Conservation (phyloP, 2,329 filamentous ascomycete genomes). For the Pseudogymnoascus sp. region DNA sequence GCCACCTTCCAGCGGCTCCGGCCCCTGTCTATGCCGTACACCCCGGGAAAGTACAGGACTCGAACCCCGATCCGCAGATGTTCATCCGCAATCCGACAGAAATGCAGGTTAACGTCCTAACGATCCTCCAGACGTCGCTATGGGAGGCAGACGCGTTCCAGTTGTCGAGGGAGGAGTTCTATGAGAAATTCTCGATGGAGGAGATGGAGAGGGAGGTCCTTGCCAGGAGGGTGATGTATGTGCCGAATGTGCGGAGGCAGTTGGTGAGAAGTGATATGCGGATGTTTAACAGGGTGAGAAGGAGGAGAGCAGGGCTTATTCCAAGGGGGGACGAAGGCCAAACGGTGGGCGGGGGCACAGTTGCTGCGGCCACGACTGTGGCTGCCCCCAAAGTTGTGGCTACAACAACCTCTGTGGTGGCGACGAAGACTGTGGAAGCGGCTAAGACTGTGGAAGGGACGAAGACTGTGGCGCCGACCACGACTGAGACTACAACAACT, state of each 20-base stretch:
- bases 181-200: background rate
- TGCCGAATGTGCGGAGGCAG: background rate
- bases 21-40: background rate
- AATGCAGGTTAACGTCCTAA: background rate
- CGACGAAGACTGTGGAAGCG: background rate
- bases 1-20: background rate
- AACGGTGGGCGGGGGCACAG: background rate
- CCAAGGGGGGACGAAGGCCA: background rate
- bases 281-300: background rate
- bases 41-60: background rate
- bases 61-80: background rate
- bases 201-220: background rate
- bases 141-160: background rate
- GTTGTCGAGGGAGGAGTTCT: background rate
- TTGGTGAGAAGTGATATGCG: background rate
- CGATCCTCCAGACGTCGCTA: background rate
- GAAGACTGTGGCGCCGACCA: background rate
- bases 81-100: background rate
- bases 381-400: no score
- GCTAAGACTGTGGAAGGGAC: background rate
- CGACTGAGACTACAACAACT: no score
- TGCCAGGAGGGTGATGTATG: background rate
- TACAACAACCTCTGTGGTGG: no score
- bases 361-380: background rate
- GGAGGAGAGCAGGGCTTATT: background rate